Base-by-base conservation (phyloP, 2,329 filamentous ascomycete genomes). In the Pochonia chlamydosporia region DNA sequence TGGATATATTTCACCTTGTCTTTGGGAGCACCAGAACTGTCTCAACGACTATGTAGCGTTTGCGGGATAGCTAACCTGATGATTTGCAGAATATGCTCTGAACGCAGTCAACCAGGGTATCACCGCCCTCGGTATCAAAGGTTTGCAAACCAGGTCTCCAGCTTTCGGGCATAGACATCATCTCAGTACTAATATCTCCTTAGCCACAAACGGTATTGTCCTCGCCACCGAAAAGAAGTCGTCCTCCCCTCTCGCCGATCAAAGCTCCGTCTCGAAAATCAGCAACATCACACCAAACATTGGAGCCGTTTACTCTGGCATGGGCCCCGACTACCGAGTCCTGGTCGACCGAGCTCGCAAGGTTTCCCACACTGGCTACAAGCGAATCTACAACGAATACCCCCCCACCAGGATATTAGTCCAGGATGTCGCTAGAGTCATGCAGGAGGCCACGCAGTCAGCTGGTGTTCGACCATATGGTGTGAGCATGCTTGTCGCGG, bases 381-480 rank as follows among this genome's bases (percentile, higher is more conserved):
- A 99, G 82, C 89, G 93, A 70, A 91, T 99, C 75, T 99, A 99
- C 79, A 99, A 99, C 74, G 93, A 99, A 75, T 99, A 99, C 75
- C 93, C 93, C n/a, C 93, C 93, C 5, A 99, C 93, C 48, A 85
- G 93, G 68, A 99, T 99, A 85, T 81, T 99, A 73, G 93, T 99
- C 48, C 93, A 99, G 72, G 93, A 99, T 63, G 91, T 99, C 49
- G 93, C 93, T 50, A 82, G 90, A 55, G 92, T 97, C 57, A 96
- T 99, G 85, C 93, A 99, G 73, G 93, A 99, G 73, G 93, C 93
- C 52, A 99, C 93, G 51, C 93, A 99, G 71, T 96, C 89, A 33
- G 93, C 93, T 65, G 93, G 93, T 82, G 92, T 99, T 54, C 81
- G 93, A 55, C 93, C 93, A 40, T 99, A 97, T 66, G 93, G 93